These are phyloP conservation scores for Schwanniomyces etchellsii DNA, from an alignment of 1,139 yeast species.

Conservation along the genomic window DNA sequence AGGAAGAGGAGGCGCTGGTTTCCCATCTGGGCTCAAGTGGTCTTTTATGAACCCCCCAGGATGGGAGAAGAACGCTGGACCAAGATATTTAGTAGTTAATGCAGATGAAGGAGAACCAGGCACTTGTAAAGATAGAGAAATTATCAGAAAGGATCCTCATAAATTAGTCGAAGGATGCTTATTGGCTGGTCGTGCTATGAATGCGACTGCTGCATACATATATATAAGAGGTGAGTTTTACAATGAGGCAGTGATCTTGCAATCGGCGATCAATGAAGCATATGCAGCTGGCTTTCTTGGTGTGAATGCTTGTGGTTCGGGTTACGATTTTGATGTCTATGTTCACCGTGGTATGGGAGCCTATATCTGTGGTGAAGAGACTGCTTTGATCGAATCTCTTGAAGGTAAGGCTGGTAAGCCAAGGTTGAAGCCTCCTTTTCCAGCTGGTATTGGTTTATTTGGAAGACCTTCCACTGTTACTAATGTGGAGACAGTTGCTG, in stretches of 20 bases:
- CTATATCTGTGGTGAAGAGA: slow-evolving; percentile 86
- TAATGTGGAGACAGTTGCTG: slow-evolving; percentile 85
- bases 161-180: slow-evolving; percentile 85
- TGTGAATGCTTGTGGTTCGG: slow-evolving; percentile 81
- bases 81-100: slow-evolving; percentile 79
- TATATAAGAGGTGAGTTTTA: slow-evolving; percentile 87
- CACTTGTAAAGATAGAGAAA: slow-evolving; percentile 87
- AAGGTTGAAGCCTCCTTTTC: slow-evolving; percentile 89
- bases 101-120: slow-evolving; percentile 96
- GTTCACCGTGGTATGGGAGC: slow-evolving; percentile 93
- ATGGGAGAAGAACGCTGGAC: slow-evolving; percentile 84
- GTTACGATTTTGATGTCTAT: slow-evolving; percentile 74
- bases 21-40: slow-evolving; percentile 88
- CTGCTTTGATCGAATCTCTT: slow-evolving; percentile 77
- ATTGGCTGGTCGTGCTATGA: slow-evolving; percentile 85
- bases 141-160: slow-evolving; percentile 85
- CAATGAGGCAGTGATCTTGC: slow-evolving; percentile 67
- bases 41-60: slow-evolving; percentile 93
- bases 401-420: slow-evolving; percentile 94
- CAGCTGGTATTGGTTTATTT: slow-evolving; percentile 86
- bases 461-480: slow-evolving; percentile 90
- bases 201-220: slow-evolving; percentile 87
- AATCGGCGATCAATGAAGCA: slow-evolving; percentile 80
- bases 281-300: slow-evolving; percentile 76
- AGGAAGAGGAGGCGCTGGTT: slow-evolving; percentile 93